phyloP scores from a whole-genome alignment of 148 eudicot species.

The Beta vulgaris region DNA sequence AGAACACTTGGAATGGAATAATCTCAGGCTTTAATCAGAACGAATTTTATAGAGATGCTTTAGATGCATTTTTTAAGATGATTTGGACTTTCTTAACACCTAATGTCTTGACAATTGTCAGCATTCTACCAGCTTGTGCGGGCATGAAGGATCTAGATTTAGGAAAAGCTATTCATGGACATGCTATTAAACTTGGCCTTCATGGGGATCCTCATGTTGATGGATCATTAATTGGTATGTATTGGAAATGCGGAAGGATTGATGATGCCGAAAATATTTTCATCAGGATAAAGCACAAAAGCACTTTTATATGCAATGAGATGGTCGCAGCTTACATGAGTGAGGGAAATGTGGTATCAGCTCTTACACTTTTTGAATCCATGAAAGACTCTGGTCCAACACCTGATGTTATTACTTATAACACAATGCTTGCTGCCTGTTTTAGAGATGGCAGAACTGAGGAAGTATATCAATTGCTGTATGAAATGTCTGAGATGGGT shows the following conservation, averaged over 20 bases:
- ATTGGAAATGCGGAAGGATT: conserved; percentile 44
- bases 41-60: conserved; percentile 41
- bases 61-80: conserved; percentile 40
- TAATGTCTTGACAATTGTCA: conserved; percentile 44
- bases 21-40: conserved; percentile 52
- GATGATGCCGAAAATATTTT: conserved; percentile 43
- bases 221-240: conserved; percentile 48
- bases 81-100: conserved; percentile 29
- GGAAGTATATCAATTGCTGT: conserved; percentile 32
- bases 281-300: conserved; percentile 31
- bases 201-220: conserved; percentile 33
- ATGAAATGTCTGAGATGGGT: conserved; percentile 41
- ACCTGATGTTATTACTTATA: conserved; percentile 51
- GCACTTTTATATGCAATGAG: conserved; percentile 48
- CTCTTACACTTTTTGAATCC: conserved; percentile 26
- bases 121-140: conserved; percentile 48
- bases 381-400: conserved; percentile 39
- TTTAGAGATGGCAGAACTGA: conserved; percentile 41
- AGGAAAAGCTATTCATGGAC: conserved; percentile 48
- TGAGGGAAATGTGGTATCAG: conserved; percentile 36
- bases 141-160: conserved; percentile 34
- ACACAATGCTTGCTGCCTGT: conserved; percentile 48
- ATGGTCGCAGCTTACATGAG: conserved; percentile 52
- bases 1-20: conserved; percentile 53
- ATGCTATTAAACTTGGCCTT: conserved; percentile 39